Conservation (phyloP, 1,139 yeast species). For the Meyerozyma carpophila region DNA sequence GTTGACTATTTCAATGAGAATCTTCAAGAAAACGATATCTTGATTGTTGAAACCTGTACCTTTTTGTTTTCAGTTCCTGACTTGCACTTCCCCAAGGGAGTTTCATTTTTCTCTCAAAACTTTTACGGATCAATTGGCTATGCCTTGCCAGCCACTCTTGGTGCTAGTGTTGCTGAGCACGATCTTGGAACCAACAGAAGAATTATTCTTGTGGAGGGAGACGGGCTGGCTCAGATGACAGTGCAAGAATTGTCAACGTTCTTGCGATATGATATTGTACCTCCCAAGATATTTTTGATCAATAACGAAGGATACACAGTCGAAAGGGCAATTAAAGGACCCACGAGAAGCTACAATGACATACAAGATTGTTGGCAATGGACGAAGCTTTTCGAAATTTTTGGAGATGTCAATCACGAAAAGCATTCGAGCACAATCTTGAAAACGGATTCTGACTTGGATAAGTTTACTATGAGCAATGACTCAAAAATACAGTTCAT, state of each 20-base stretch:
- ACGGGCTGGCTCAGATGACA: conserved; percentile 91
- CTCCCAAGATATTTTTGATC: conserved; percentile 60
- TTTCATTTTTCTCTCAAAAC: conserved; percentile 54
- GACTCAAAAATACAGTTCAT: conserved; percentile 43
- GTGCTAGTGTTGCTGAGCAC: conserved; percentile 64
- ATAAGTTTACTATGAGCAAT: conserved; percentile 12
- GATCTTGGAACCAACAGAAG: conserved; percentile 51
- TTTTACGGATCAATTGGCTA: conserved; percentile 83
- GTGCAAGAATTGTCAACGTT: conserved; percentile 73
- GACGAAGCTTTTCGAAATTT: conserved; percentile 56
- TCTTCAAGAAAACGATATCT: conserved; percentile 55
- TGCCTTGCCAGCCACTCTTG: conserved; percentile 80
- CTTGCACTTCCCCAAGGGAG: conserved; percentile 48
- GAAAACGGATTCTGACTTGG: conserved; percentile 22
- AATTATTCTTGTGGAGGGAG: conserved; percentile 73
- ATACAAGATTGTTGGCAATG: conserved; percentile 77
- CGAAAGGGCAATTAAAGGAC: conserved; percentile 79
- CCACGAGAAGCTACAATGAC: conserved; percentile 71
- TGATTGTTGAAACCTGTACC: conserved; percentile 76
- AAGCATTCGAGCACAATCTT: conserved; percentile 32
- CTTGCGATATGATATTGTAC: conserved; percentile 41
- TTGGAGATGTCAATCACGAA: conserved; percentile 52
- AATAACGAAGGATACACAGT: conserved; percentile 86
- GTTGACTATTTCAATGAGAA: conserved; percentile 27
- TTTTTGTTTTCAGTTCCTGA: conserved; percentile 69